Conservation (phyloP, 2,329 filamentous ascomycete genomes). For the Graphium sp. region DNA sequence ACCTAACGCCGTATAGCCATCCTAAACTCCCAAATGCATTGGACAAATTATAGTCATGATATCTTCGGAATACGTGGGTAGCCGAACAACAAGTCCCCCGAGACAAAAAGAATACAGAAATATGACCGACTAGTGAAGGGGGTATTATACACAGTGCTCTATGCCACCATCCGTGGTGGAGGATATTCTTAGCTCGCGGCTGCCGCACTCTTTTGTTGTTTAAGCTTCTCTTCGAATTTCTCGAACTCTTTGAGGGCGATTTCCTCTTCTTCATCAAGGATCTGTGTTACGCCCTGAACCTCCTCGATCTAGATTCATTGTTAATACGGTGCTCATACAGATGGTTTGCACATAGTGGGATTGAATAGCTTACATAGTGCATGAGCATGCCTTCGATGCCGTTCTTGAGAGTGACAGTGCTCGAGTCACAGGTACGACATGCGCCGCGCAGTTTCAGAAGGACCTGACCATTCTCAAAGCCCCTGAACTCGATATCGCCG, state of each 20-base stretch:
- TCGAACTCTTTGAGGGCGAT: slow-evolving; percentile 76
- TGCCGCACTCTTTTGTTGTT: slow-evolving; percentile 37
- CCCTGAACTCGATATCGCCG: slow-evolving; percentile 89
- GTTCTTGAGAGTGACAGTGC: slow-evolving; percentile 91
- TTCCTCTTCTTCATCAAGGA: slow-evolving; percentile 84
- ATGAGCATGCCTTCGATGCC: slow-evolving; percentile 98
- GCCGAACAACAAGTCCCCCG: no score
- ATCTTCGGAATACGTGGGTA: no score
- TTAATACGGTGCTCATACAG: neutral
- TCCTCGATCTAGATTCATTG: slow-evolving; percentile 62
- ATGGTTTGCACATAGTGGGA: neutral
- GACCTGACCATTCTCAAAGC: slow-evolving; percentile 71
- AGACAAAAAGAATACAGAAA: no score
- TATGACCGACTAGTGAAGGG: no score
- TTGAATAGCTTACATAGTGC: slow-evolving; percentile 56
- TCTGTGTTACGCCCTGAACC: slow-evolving; percentile 80
- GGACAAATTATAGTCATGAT: no score
- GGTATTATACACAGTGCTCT: no score
- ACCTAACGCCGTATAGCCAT: no score
- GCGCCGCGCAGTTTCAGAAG: slow-evolving; percentile 76
- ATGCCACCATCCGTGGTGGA: no score
- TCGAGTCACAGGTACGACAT: slow-evolving; percentile 90
- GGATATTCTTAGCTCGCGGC: no score
- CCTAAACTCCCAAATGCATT: no score
- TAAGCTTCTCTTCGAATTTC: slow-evolving; percentile 78